These are phyloP conservation scores for Vanilla planifolia DNA, from an alignment of 106 monocot genomes.

Conservation along the genomic window DNA sequence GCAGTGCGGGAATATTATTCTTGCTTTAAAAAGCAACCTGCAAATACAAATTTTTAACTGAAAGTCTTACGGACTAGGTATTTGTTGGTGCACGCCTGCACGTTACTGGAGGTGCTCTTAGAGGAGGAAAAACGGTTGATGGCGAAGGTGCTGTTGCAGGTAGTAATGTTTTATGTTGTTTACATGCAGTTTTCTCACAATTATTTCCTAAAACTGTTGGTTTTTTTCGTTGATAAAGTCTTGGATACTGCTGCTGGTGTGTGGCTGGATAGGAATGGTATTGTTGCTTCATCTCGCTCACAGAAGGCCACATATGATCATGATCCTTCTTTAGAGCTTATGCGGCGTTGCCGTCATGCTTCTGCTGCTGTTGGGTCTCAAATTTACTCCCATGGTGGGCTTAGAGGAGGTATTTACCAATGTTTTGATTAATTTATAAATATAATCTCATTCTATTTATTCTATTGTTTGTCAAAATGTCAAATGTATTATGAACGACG, in stretches of 20 bases:
- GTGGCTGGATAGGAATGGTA: slow-evolving; percentile 91
- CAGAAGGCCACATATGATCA: slow-evolving; percentile 44
- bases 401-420: slow-evolving; percentile 72
- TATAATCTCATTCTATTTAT: background rate
- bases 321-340: slow-evolving; percentile 69
- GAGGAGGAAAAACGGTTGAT: slow-evolving; percentile 80
- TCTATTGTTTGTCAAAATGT: background rate
- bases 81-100: slow-evolving; percentile 97
- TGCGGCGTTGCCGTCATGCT: slow-evolving; percentile 95
- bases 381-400: slow-evolving; percentile 81
- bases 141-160: slow-evolving; percentile 82
- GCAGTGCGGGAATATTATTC: background rate
- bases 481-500: too few relatives aligned
- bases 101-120: slow-evolving; percentile 93
- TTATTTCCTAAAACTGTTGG: slow-evolving; percentile 5
- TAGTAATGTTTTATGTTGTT: slow-evolving; percentile 18
- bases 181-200: background rate
- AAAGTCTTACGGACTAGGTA: slow-evolving; percentile 44
- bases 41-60: slow-evolving; percentile 5
- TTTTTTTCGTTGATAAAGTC: slow-evolving; percentile 46
- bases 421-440: background rate
- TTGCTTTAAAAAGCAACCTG: background rate
- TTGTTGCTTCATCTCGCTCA: slow-evolving; percentile 55
- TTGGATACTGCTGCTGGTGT: slow-evolving; percentile 98
- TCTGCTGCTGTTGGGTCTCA: slow-evolving; percentile 64